Conservation (phyloP, 306 rosid species). For the Vigna nakashimae region DNA sequence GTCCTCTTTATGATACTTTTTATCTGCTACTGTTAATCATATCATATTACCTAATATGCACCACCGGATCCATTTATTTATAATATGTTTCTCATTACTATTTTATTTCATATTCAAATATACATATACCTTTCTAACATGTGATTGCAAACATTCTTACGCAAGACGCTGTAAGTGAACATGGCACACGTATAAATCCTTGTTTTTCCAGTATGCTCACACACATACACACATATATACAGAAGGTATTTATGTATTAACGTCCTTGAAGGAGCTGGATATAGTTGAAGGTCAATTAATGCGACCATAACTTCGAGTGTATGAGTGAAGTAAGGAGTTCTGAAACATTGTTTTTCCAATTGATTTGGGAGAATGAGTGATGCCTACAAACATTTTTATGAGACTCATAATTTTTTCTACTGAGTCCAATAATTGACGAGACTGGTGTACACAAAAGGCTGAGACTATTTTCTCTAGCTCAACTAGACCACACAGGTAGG, state of each 20-base stretch:
- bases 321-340: no score
- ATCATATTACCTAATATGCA: conserved; percentile 7
- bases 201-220: background rate
- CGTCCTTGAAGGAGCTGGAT: background rate
- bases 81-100: background rate
- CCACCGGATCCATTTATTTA: background rate
- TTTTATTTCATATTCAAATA: background rate
- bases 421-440: conserved; percentile 41
- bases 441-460: conserved; percentile 36
- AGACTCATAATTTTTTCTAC: background rate
- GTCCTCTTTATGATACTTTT: conserved; percentile 9
- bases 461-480: conserved; percentile 37
- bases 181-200: background rate
- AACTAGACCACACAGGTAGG: conserved; percentile 33
- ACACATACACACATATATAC: background rate
- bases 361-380: background rate
- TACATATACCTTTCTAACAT: background rate
- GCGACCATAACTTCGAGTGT: background rate
- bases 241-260: background rate
- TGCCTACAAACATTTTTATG: no score
- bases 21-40: background rate
- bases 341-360: no score
- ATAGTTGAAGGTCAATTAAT: background rate
- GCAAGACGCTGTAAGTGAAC: background rate
- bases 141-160: background rate